Percentiles rank a stretch among this genome's conserved stretches.
Conservation (phyloP, 1,284 basidiomycete species). For the Trametes sp. region DNA sequence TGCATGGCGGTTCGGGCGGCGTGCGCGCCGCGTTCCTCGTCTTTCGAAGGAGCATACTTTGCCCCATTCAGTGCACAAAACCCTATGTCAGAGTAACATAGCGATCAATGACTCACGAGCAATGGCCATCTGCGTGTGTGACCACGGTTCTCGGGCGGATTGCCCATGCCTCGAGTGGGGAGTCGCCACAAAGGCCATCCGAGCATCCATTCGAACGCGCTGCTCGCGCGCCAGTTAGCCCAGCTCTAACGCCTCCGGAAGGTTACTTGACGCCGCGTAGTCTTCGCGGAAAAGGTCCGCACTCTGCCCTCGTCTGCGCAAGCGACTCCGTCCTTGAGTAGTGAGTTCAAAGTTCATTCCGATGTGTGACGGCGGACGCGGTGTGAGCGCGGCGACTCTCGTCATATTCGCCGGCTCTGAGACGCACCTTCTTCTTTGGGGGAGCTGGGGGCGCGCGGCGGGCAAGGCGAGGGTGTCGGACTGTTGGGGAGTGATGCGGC, state of each 20-base stretch:
- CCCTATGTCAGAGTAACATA: no score
- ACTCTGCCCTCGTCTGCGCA: background rate
- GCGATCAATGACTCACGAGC: conserved; percentile 4
- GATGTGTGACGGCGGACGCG: no score
- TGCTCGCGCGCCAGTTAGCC: background rate
- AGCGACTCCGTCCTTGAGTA: background rate
- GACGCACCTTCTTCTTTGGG: conserved; percentile 14
- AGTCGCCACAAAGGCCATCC: background rate
- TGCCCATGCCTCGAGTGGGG: background rate
- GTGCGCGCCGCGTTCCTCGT: conserved; percentile 18
- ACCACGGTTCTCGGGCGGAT: conserved; percentile 10
- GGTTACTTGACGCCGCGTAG: conserved; percentile 15
- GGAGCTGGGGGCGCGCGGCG: conserved; percentile 10
- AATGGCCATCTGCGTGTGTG: background rate
- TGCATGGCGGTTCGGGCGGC: background rate
- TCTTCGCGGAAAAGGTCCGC: conserved; percentile 13
- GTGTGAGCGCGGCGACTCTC: background rate
- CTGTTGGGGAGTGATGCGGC: conserved; percentile 26
- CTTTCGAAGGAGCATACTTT: conserved; percentile 14
- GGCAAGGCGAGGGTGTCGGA: conserved; percentile 7
- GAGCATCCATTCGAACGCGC: background rate
- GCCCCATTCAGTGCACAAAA: background rate
- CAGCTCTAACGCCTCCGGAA: conserved; percentile 16
- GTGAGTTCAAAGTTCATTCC: background rate
- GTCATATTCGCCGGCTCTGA: background rate